These are phyloP conservation scores for Syzygium malaccense DNA, from an alignment of 441 rosid genomes.

Conservation along the genomic window DNA sequence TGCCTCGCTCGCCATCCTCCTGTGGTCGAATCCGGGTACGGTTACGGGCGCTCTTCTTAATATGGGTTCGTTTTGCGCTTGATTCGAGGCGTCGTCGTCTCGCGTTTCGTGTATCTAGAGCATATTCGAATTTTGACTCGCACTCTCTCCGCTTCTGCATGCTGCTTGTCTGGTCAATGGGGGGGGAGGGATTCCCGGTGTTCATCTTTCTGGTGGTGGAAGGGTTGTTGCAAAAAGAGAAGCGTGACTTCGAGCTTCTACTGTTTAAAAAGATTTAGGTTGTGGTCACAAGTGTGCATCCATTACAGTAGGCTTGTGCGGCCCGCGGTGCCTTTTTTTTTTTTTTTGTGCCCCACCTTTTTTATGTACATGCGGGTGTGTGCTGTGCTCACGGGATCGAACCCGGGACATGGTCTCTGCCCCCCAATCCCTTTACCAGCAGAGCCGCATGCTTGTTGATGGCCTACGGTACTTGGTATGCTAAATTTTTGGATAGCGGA, in stretches of 20 bases:
- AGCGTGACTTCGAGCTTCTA: not conserved
- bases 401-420: no score
- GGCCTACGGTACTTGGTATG: not conserved
- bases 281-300: not conserved
- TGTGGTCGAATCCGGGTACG: slow-evolving; percentile 56
- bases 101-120: not conserved
- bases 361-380: no score
- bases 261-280: not conserved
- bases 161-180: not conserved
- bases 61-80: not conserved
- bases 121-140: not conserved
- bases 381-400: no score
- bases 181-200: not conserved
- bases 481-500: not conserved
- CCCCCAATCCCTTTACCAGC: no score
- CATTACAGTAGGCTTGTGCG: not conserved
- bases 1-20: slow-evolving; percentile 61
- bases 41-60: not conserved
- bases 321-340: not conserved
- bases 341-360: no score
- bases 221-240: not conserved
- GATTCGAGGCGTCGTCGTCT: not conserved
- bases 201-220: not conserved
- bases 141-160: not conserved
- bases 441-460: no score